A percentile compares a stretch with the other conserved stretches of the same genome.
These are phyloP conservation scores for Pneumocystis canis DNA, from an alignment of 1,139 yeast species.

Conservation along the genomic window DNA sequence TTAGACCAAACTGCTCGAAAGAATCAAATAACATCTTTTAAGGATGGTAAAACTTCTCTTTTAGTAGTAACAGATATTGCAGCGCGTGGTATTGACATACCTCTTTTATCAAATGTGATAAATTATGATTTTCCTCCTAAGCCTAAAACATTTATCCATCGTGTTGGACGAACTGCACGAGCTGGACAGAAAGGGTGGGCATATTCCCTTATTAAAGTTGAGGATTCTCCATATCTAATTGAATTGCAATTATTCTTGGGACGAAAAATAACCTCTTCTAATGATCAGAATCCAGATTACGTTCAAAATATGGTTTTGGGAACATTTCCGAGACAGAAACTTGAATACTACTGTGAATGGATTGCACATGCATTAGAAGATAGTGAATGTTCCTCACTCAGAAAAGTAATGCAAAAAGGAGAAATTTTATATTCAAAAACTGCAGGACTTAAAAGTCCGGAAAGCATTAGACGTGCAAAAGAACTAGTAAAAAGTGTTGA, in stretches of 20 bases:
- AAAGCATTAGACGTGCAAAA: conserved; percentile 70
- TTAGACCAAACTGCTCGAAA: conserved; percentile 90
- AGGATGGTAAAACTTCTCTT: conserved; percentile 66
- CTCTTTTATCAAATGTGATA: conserved; percentile 83
- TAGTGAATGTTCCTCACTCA: conserved; percentile 53
- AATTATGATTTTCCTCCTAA: conserved; percentile 84
- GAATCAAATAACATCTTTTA: conserved; percentile 70
- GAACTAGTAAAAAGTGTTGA: conserved; percentile 58
- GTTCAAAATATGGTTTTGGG: conserved; percentile 74
- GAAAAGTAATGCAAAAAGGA: conserved; percentile 68
- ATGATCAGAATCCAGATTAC: conserved; percentile 36
- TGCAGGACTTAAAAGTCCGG: conserved; percentile 71
- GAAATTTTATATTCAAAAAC: conserved; percentile 78
- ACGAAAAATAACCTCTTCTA: conserved; percentile 48
- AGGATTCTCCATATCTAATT: conserved; percentile 74
- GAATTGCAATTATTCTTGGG: conserved; percentile 88
- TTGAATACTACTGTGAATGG: conserved; percentile 64
- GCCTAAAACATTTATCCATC: conserved; percentile 83
- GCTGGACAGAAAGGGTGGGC: conserved; percentile 99
- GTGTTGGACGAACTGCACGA: conserved; percentile 99
- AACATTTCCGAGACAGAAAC: conserved; percentile 52
- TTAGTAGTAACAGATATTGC: conserved; percentile 97
- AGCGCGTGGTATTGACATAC: conserved; percentile 98
- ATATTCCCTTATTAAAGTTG: conserved; percentile 69
- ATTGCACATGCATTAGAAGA: conserved; percentile 49